Conservation (phyloP, 768 basidiomycete species). For the Suillus variegatus region DNA sequence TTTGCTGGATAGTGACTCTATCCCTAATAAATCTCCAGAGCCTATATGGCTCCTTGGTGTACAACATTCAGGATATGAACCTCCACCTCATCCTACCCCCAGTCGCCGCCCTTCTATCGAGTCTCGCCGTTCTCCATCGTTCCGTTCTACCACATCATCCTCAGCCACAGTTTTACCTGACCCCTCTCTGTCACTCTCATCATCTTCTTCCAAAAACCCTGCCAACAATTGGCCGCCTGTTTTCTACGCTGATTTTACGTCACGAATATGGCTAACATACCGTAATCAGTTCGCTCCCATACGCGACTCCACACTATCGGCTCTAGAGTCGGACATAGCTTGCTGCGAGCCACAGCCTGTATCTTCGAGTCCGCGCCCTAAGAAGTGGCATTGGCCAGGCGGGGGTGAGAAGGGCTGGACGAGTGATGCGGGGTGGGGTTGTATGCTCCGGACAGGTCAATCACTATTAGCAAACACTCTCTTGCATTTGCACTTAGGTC, state of each 20-base stretch:
- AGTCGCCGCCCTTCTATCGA: slow-evolving; percentile 42
- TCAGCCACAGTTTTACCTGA: slow-evolving; percentile 30
- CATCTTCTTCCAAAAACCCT: slow-evolving; percentile 31
- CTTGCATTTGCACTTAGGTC: slow-evolving; percentile 71
- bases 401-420: slow-evolving; percentile 79
- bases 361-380: slow-evolving; percentile 44
- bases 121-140: slow-evolving; percentile 42
- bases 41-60: slow-evolving; percentile 92
- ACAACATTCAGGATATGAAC: slow-evolving; percentile 74
- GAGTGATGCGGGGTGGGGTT: slow-evolving; percentile 88
- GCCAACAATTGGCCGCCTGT: slow-evolving; percentile 68
- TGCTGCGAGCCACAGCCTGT: slow-evolving; percentile 34
- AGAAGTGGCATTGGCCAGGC: slow-evolving; percentile 64
- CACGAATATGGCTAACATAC: slow-evolving; percentile 90
- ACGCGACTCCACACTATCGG: slow-evolving; percentile 54
- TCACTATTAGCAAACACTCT: slow-evolving; percentile 80
- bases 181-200: slow-evolving; percentile 38
- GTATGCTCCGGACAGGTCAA: slow-evolving; percentile 89
- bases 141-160: slow-evolving; percentile 46
- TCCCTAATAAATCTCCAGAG: slow-evolving; percentile 78
- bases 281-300: slow-evolving; percentile 86
- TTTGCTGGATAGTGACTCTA: slow-evolving; percentile 87
- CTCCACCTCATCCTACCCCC: slow-evolving; percentile 29
- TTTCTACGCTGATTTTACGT: slow-evolving; percentile 89
- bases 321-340: slow-evolving; percentile 39